A percentile compares a stretch with the other conserved stretches of the same genome.
These are phyloP conservation scores for Pseudoscleropodium purum DNA, from an alignment of 225 moss, liverwort and hornwort species.

Conservation along the genomic window DNA sequence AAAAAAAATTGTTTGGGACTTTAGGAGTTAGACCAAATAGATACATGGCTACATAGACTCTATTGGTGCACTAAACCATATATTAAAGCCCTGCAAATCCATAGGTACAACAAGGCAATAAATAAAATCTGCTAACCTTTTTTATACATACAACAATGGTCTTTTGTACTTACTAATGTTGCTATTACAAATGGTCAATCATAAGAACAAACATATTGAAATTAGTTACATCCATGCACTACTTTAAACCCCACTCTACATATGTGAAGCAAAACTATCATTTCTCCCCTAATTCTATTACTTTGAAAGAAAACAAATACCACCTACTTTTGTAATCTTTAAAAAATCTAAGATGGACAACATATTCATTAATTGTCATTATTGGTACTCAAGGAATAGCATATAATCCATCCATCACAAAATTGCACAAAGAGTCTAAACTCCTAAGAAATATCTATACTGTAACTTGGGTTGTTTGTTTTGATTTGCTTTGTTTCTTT, in stretches of 20 bases:
- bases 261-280: not conserved
- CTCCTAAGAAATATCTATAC: not conserved
- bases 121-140: accelerated
- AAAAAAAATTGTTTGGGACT: not conserved
- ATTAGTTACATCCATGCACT: not conserved
- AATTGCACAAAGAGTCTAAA: accelerated
- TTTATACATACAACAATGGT: not conserved
- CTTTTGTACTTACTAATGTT: not conserved
- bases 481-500: too few relatives aligned
- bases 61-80: accelerated
- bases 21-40: not conserved
- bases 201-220: not conserved
- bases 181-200: not conserved
- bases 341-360: not conserved
- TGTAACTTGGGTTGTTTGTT: too few relatives aligned
- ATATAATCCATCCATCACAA: not conserved
- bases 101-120: not conserved
- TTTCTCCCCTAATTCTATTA: not conserved
- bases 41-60: too few relatives aligned
- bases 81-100: not conserved
- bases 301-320: not conserved
- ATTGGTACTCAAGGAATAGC: accelerated
- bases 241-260: accelerated
- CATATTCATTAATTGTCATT: accelerated
- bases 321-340: too few relatives aligned